Base-by-base conservation (phyloP, 164 flowering plant species). In the Euptelea pleiosperma region DNA sequence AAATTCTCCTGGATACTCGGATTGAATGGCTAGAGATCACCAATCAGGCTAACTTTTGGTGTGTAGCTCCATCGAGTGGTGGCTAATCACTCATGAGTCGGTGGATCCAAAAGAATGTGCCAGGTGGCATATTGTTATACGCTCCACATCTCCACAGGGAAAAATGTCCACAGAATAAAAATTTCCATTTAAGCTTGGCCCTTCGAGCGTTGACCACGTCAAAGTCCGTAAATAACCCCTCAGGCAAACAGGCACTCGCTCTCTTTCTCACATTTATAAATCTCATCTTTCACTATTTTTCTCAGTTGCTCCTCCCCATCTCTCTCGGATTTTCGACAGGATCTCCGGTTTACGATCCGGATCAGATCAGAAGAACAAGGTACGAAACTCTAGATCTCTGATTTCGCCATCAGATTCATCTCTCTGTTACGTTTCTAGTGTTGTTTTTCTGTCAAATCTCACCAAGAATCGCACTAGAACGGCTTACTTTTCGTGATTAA, bases 351-450 rank as follows among this genome's bases (percentile, higher is more conserved):
- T 16, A 14, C 43, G 35, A 42, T 53, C 52, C 19, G 5, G 52
- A 18, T 57, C 39, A 1, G 52, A 31, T 44, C 52, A 3, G 37
- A 57, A 26, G 29, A 57, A 44, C 41, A 31, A 43, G 61, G 61
- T 57, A 44, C 16, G 41, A 21, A 22, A 43, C 42, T 30, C 39
- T 44, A 44, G 51, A 57, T 39, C 45, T 55, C 21, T 55, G 31
- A 15, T 40, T 57, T 12, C 50, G 19, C 28, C 4, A 10, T 42
- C 34, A 16, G 60, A 29, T 57, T 21, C 40, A 5, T 57, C 16
- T 18, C 15, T 43, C 11, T 30, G 6, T 42, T 19, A n/a, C 15
- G 3, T 43, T 31, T 42, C 39, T 44, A 2, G 11, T 44, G 29
- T 57, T 31, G 21, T 43, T 57, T 29, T 42, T 4, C 39, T 1